Conservation (phyloP, 1,284 basidiomycete genomes). For the Malassezia globosa region DNA sequence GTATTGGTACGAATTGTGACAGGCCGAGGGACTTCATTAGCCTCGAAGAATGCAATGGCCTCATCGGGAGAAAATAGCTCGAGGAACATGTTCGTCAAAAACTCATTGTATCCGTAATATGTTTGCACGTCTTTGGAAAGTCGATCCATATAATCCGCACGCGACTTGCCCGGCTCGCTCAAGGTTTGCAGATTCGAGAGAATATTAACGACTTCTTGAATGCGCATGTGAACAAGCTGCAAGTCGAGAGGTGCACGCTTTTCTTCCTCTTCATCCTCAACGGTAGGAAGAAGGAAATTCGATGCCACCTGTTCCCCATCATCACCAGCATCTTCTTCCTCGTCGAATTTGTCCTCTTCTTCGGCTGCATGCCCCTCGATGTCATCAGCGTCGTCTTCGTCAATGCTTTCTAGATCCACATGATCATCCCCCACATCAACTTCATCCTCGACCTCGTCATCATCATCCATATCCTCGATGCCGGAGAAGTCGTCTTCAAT, state of each 20-base stretch:
- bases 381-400: slow-evolving; percentile 16
- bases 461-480: slow-evolving; percentile 13
- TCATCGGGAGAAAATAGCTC: slow-evolving; percentile 84
- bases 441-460: background rate
- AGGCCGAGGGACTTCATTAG: slow-evolving; percentile 88
- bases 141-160: slow-evolving; percentile 75
- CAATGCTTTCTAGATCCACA: slow-evolving; percentile 1
- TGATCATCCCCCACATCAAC: slow-evolving; percentile 47
- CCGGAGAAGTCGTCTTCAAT: slow-evolving; percentile 22
- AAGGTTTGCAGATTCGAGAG: slow-evolving; percentile 49
- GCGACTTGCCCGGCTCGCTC: slow-evolving; percentile 56
- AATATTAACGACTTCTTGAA: slow-evolving; percentile 74
- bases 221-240: slow-evolving; percentile 71
- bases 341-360: slow-evolving; percentile 15
- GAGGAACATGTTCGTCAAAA: slow-evolving; percentile 86
- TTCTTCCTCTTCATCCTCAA: slow-evolving; percentile 69
- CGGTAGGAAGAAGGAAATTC: slow-evolving; percentile 64
- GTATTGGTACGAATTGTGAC: slow-evolving; percentile 98
- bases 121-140: slow-evolving; percentile 57
- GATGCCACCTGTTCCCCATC: slow-evolving; percentile 55
- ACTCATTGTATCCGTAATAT: slow-evolving; percentile 97
- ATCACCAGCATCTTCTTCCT: slow-evolving; percentile 52
- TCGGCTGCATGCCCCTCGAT: slow-evolving; percentile 17
- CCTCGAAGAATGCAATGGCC: slow-evolving; percentile 89
- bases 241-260: slow-evolving; percentile 54